Percentiles rank a stretch among this genome's conserved stretches.
Conservation (phyloP, 2,329 filamentous ascomycete species). For the Diaporthe sp. region DNA sequence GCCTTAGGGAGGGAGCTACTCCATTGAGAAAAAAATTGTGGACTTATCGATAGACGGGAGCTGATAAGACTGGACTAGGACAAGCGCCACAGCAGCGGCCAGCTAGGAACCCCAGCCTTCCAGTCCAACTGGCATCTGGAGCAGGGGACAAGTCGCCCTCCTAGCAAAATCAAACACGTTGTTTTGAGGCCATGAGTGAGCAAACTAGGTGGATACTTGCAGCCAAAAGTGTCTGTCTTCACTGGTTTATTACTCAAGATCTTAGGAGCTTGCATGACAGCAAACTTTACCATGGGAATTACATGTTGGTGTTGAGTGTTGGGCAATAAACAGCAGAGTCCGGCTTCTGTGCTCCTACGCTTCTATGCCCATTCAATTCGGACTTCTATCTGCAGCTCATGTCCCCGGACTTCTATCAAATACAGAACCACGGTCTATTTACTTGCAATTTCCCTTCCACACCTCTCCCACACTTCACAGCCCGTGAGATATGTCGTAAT, state of each 20-base stretch:
- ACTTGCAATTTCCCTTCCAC: constrained; percentile 47
- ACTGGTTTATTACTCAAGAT: background rate
- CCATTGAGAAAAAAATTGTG: constrained; percentile 20
- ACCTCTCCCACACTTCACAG: constrained; percentile 72
- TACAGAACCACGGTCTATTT: background rate
- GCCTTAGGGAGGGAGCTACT: background rate
- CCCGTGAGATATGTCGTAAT: constrained; percentile 74
- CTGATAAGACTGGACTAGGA: background rate
- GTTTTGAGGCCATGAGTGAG: background rate
- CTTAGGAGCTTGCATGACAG: background rate
- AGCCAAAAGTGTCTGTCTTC: too few species aligned
- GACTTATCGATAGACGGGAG: constrained; percentile 18
- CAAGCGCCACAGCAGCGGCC: background rate
- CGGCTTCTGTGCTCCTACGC: background rate
- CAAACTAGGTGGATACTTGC: too few species aligned
- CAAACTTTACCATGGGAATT: background rate
- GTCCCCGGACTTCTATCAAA: background rate
- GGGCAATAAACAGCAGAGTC: background rate
- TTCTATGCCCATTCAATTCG: background rate
- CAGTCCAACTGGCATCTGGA: background rate
- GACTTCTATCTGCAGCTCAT: constrained; percentile 9
- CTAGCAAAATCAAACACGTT: background rate
- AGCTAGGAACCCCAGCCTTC: background rate
- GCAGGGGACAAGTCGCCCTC: background rate
- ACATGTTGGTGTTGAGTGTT: too few species aligned